A percentile compares a stretch with the other conserved stretches of the same genome.
These are phyloP conservation scores for Torulaspora indica DNA, from an alignment of 805 yeast species.

Conservation along the genomic window DNA sequence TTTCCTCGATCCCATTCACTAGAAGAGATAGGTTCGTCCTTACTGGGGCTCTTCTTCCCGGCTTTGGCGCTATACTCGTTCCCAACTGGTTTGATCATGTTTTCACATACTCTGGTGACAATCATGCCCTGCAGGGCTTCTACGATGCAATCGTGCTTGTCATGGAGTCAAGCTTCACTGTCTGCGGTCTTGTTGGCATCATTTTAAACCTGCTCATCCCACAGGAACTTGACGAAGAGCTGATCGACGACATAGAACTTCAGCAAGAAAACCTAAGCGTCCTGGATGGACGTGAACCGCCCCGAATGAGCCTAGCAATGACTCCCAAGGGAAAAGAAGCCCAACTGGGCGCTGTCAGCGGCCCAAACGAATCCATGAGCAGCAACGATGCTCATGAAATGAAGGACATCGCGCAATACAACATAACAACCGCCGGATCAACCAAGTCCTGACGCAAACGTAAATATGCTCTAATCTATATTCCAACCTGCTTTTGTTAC, in stretches of 20 bases:
- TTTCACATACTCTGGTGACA: slow-evolving; percentile 62
- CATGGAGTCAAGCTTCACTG: slow-evolving; percentile 69
- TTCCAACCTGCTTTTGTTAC: neutral
- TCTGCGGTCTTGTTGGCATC: slow-evolving; percentile 61
- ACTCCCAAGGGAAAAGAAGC: slow-evolving; percentile 21
- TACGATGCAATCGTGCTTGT: slow-evolving; percentile 63
- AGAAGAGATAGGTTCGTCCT: slow-evolving; percentile 71
- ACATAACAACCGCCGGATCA: slow-evolving; percentile 7
- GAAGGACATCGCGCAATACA: slow-evolving; percentile 7
- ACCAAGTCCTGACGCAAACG: neutral
- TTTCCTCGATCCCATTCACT: slow-evolving; percentile 49
- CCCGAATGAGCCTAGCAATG: slow-evolving; percentile 10
- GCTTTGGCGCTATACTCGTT: slow-evolving; percentile 62
- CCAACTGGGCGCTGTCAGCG: neutral
- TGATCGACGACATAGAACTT: slow-evolving; percentile 27
- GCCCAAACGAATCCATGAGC: slow-evolving; percentile 2
- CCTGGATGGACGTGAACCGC: slow-evolving; percentile 22
- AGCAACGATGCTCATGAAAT: slow-evolving; percentile 6
- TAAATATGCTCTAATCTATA: neutral
- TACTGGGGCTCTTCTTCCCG: slow-evolving; percentile 60
- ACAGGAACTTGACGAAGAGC: slow-evolving; percentile 47
- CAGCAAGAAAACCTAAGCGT: slow-evolving; percentile 26
- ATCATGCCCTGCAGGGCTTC: slow-evolving; percentile 54
- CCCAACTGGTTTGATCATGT: slow-evolving; percentile 60
- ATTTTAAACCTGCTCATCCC: slow-evolving; percentile 60